Evolutionary conservation across 2,329 filamentous ascomycete species (phyloP), one percentile per base, ranked within the genome.

Genomic region (Botryotinia narcissicola): DNA sequence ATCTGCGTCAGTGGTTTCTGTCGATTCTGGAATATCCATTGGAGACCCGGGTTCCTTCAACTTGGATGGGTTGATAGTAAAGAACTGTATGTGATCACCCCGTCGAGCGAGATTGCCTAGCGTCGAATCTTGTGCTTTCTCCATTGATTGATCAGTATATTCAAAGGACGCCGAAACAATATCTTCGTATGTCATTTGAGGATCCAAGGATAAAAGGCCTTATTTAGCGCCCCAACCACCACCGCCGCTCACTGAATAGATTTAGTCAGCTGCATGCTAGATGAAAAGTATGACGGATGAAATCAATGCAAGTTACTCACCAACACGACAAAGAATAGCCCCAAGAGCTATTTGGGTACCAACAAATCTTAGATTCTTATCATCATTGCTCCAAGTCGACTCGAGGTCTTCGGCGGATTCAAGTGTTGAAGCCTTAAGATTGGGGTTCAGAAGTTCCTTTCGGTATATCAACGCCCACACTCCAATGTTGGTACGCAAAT

Each of bases 171-270:
- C 85, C 48, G 89, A 83, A 57, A 86, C 85, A 12, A 84, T 80
- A 29, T 83, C 77, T n/a, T 82, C 83, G 77, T 88, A 87, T 32
- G 81, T 84, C 25, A 84, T 86, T 76, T 93, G 87, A 5, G 93
- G 92, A 79, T 96, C 93, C 6, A 97, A 85, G 9, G 93, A 93
- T 4, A 97, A 83, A 0, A 97, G 84, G 0, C 93, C 93, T 78
- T 92, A 90, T 81, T 95, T 96, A 73, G 88, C 85, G 25, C 93
- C 93, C 93, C 93, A 97, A 32, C 93, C 93, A 60, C 93, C 93
- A 63, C 93, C 93, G 7, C 93, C 93, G 78, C 92, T 94, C 75
- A 95, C 88, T 86, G 84, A 60, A 48, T 4, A 44, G 8, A 37
- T 67, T 71, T 76, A 37, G 57, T 46, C 12, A 35, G 22, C 29